Conservation (phyloP, 306 rosid genomes). For the Glycyrrhiza uralensis region DNA sequence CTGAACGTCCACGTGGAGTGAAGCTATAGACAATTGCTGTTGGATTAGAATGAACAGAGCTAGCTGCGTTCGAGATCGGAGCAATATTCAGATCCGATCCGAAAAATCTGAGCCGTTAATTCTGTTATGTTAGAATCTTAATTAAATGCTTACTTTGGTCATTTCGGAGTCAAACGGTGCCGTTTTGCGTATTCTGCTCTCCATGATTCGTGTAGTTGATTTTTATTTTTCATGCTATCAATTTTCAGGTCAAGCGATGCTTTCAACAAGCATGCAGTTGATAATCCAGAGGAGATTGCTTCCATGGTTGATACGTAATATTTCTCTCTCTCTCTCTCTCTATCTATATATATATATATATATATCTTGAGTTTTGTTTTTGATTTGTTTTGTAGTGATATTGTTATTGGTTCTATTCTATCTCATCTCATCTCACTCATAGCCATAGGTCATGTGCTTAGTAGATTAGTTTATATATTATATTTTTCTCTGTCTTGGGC, state of each 20-base stretch:
- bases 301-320: constrained; percentile 70
- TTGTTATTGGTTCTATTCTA: background rate
- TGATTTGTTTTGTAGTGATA: constrained; percentile 13
- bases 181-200: background rate
- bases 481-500: background rate
- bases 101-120: constrained; percentile 32
- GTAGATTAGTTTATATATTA: constrained; percentile 26
- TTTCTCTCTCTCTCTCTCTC: constrained; percentile 17
- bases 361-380: background rate
- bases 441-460: constrained; percentile 33
- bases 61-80: background rate
- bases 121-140: constrained; percentile 9
- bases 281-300: constrained; percentile 85
- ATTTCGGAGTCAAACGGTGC: background rate
- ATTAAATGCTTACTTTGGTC: background rate
- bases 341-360: background rate
- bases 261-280: constrained; percentile 68
- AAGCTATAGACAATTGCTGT: background rate
- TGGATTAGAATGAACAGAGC: background rate
- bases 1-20: constrained; percentile 16
- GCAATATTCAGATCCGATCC: constrained; percentile 55
- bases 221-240: background rate
- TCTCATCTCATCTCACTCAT: constrained; percentile 5
- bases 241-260: constrained; percentile 46
- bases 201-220: background rate